Evolutionary conservation across 1,284 basidiomycete species (phyloP).

Genomic region (Ceratobasidium sp.): DNA sequence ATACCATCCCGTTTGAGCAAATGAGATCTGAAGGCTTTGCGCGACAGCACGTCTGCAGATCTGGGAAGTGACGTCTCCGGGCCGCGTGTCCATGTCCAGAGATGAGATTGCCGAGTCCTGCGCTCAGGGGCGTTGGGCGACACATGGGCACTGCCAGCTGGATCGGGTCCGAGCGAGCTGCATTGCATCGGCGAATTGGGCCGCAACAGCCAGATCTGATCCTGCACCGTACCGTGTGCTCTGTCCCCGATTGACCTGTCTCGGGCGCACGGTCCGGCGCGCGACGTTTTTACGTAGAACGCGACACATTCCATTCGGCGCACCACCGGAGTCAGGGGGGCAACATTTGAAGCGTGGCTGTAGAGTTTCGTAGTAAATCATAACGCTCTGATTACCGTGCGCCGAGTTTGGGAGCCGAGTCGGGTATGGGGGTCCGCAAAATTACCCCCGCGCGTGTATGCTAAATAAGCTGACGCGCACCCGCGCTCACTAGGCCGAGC

Average conservation of each 20-base stretch:
- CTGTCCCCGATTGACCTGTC: not conserved
- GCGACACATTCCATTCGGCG: not conserved
- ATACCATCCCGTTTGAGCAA: not conserved
- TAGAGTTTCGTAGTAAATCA: not conserved
- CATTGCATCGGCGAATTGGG: not conserved
- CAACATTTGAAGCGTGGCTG: not conserved
- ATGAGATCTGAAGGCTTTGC: not conserved
- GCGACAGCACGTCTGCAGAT: not conserved
- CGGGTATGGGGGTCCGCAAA: not conserved
- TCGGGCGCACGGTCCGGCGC: slow-evolving; percentile 1
- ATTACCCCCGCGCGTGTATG: not conserved
- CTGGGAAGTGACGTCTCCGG: not conserved
- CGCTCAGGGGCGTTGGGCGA: not conserved
- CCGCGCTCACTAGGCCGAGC: not conserved
- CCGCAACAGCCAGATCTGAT: slow-evolving; percentile 1
- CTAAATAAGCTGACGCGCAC: not conserved
- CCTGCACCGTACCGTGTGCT: not conserved
- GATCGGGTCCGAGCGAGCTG: slow-evolving; percentile 9
- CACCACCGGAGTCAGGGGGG: not conserved
- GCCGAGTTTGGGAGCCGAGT: not conserved
- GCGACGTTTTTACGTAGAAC: not conserved
- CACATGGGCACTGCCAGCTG: too few relatives aligned
- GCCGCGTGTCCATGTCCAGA: not conserved
- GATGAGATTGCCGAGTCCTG: slow-evolving; percentile 4
- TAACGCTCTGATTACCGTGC: not conserved